Conservation (phyloP, 2,329 filamentous ascomycete genomes). For the Neofusicoccum sp. region DNA sequence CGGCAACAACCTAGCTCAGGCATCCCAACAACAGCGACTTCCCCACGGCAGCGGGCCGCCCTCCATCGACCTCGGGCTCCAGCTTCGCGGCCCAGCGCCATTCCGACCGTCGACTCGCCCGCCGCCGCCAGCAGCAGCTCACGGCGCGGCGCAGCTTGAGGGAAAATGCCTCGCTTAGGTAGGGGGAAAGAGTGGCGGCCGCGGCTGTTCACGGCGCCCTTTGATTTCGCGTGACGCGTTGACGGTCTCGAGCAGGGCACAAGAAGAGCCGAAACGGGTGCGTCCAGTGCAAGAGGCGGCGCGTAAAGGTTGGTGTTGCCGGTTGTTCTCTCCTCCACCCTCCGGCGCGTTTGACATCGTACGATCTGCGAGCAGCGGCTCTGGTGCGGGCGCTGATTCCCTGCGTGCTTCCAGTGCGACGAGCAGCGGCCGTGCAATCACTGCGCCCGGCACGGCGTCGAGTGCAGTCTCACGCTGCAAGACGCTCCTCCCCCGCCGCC, state of each 20-base stretch:
- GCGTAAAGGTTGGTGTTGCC: slow-evolving; percentile 19
- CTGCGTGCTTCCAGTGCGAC: slow-evolving; percentile 31
- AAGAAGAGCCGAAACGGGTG: slow-evolving; percentile 21
- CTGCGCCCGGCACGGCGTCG: slow-evolving; percentile 37
- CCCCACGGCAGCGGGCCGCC: slow-evolving; percentile 9
- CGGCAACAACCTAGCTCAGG: slow-evolving; percentile 9
- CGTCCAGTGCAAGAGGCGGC: slow-evolving; percentile 19
- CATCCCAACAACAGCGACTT: slow-evolving; percentile 10
- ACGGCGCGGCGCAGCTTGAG: background rate
- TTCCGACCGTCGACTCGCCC: slow-evolving; percentile 2
- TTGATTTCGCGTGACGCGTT: slow-evolving; percentile 9
- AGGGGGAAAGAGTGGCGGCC: slow-evolving; percentile 16
- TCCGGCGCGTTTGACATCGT: background rate
- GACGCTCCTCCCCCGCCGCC: slow-evolving; percentile 5
- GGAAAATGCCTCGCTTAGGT: slow-evolving; percentile 20
- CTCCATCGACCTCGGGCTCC: slow-evolving; percentile 2
- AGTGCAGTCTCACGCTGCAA: slow-evolving; percentile 30
- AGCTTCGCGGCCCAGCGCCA: background rate
- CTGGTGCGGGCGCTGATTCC: background rate
- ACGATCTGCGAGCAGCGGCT: background rate
- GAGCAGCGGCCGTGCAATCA: slow-evolving; percentile 39
- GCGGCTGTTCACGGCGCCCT: slow-evolving; percentile 14
- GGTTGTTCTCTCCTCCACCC: background rate
- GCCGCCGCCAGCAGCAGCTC: background rate
- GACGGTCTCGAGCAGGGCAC: slow-evolving; percentile 16